These are phyloP conservation scores for Mollisia scopiformis DNA, from an alignment of 2,329 filamentous ascomycete species.

Conservation along the genomic window DNA sequence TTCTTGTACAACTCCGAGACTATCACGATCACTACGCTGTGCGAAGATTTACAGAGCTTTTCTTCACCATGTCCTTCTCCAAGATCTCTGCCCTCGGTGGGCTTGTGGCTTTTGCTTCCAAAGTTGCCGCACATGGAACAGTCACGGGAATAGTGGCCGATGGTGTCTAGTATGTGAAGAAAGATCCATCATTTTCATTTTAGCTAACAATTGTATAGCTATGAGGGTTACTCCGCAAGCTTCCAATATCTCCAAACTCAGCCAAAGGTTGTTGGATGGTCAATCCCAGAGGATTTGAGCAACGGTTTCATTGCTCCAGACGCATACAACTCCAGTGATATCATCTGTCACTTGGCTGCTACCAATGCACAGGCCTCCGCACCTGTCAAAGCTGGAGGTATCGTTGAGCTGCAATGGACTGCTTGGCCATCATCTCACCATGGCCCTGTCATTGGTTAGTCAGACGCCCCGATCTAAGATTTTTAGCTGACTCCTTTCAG, in stretches of 20 bases:
- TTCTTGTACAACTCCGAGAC: constrained; percentile 17
- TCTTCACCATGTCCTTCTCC: constrained; percentile 32
- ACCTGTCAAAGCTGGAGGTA: constrained; percentile 47
- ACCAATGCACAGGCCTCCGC: constrained; percentile 44
- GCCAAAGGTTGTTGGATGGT: constrained; percentile 44
- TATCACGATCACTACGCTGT: constrained; percentile 20
- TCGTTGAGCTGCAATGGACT: constrained; percentile 51
- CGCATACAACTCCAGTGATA: constrained; percentile 45
- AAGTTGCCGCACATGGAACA: constrained; percentile 49
- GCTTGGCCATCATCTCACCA: constrained; percentile 52
- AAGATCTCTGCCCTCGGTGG: constrained; percentile 25
- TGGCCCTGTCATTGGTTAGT: constrained; percentile 36
- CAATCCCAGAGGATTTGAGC: constrained; percentile 42
- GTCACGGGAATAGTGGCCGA: constrained; percentile 49
- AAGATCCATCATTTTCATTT: background rate
- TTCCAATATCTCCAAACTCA: constrained; percentile 30
- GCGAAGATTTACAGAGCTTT: constrained; percentile 19
- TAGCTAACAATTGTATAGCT: constrained; percentile 25
- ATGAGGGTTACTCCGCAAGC: constrained; percentile 32
- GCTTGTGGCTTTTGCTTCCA: constrained; percentile 6
- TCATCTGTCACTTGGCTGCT: constrained; percentile 51
- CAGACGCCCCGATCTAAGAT: background rate
- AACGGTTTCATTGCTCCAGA: constrained; percentile 53
- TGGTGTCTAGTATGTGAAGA: constrained; percentile 40
- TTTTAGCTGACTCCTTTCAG: constrained; percentile 5